phyloP scores from a whole-genome alignment of 352 stramenopile genomes.

The Pythium guiyangense region DNA sequence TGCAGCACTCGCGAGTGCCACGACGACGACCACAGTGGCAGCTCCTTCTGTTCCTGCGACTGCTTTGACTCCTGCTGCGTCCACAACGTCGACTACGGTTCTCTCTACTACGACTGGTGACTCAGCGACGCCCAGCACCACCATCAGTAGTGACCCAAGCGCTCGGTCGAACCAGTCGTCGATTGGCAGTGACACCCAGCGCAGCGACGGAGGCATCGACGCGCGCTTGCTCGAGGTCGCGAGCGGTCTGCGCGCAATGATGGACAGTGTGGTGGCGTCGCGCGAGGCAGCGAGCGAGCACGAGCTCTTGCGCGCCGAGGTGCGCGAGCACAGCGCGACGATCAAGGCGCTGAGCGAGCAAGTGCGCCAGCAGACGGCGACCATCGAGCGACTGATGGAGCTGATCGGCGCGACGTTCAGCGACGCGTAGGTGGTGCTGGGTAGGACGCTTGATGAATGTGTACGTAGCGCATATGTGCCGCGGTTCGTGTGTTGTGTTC shows the following conservation, averaged over 20 bases:
- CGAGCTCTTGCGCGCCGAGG: background rate
- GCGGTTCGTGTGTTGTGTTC: too few species aligned
- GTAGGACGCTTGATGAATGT: too few species aligned
- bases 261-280: constrained; percentile 2
- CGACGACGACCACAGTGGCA: background rate
- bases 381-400: constrained; percentile 2
- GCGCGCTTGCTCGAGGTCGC: constrained; percentile 3
- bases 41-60: background rate
- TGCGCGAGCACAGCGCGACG: constrained; percentile 4
- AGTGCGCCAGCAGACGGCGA: constrained; percentile 4
- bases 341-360: constrained; percentile 3
- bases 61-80: too few species aligned
- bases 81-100: too few species aligned
- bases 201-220: constrained; percentile 1
- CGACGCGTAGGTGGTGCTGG: background rate
- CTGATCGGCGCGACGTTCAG: background rate
- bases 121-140: too few species aligned
- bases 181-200: too few species aligned
- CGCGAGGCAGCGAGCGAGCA: constrained; percentile 2
- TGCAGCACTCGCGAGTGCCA: background rate
- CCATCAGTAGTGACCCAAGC: too few species aligned
- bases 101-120: too few species aligned
- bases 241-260: too few species aligned
- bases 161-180: too few species aligned
- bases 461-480: too few species aligned